These are phyloP conservation scores for Corylus americana DNA, from an alignment of 306 rosid genomes.

Conservation along the genomic window DNA sequence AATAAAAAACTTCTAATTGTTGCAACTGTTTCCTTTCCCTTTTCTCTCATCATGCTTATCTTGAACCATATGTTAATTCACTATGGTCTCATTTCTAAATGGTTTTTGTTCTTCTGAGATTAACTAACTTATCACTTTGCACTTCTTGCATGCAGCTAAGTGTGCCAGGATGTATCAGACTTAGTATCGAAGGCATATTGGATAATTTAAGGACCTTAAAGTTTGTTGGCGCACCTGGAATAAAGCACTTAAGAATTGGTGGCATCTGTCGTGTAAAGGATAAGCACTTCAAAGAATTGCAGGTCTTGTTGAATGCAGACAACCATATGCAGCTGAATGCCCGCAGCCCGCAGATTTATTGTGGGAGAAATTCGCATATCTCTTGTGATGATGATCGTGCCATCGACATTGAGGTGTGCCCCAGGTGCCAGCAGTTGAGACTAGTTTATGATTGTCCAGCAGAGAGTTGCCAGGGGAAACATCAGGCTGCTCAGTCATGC, in stretches of 20 bases:
- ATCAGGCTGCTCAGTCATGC: constrained; percentile 42
- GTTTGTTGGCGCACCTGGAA: constrained; percentile 38
- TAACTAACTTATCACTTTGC: constrained; percentile 15
- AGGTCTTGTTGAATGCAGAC: constrained; percentile 39
- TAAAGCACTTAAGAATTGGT: constrained; percentile 49
- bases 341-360: constrained; percentile 50
- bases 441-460: constrained; percentile 65
- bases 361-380: constrained; percentile 27
- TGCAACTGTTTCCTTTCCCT: constrained; percentile 1
- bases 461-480: constrained; percentile 48
- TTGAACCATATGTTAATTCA: constrained; percentile 11
- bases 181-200: constrained; percentile 46
- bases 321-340: constrained; percentile 30
- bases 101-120: background rate
- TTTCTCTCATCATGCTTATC: constrained; percentile 5
- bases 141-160: constrained; percentile 39
- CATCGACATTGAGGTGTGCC: constrained; percentile 59
- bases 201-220: constrained; percentile 43
- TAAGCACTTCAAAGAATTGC: constrained; percentile 50
- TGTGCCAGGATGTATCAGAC: constrained; percentile 47
- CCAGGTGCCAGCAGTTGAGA: constrained; percentile 48
- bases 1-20: background rate
- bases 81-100: constrained; percentile 1
- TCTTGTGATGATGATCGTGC: constrained; percentile 45
- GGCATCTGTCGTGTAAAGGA: constrained; percentile 41